Conservation (phyloP, 2,329 filamentous ascomycete species). For the Fusarium proliferatum region DNA sequence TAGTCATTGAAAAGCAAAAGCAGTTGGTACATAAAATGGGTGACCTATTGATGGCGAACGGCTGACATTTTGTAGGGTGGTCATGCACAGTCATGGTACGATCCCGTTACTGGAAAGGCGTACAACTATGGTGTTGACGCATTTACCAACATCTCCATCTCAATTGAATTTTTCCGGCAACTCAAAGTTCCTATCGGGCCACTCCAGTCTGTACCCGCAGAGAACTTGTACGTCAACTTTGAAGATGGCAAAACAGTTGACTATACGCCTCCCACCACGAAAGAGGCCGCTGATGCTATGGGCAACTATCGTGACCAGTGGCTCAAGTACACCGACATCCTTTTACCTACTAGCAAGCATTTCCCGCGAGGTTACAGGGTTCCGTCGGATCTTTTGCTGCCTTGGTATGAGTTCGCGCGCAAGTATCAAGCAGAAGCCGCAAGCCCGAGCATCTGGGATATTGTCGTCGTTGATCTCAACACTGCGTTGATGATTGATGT, state of each 20-base stretch:
- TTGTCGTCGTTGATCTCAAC: background rate
- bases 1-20: background rate
- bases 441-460: background rate
- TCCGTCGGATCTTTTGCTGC: background rate
- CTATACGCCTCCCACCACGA: background rate
- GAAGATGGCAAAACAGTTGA: background rate
- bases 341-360: background rate
- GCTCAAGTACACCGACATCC: background rate
- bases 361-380: background rate
- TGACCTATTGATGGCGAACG: too few relatives aligned
- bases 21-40: background rate
- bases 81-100: background rate
- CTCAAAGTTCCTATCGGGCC: background rate
- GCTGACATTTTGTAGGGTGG: background rate
- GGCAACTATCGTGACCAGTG: background rate
- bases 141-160: background rate
- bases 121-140: background rate
- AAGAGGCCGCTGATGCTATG: background rate
- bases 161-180: background rate
- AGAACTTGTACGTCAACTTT: background rate
- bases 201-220: background rate
- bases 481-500: background rate
- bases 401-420: background rate
- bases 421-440: background rate
- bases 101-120: background rate